Evolutionary conservation across 176 grass and related monocot species (phyloP).

Genomic region (Musa acuminata): DNA sequence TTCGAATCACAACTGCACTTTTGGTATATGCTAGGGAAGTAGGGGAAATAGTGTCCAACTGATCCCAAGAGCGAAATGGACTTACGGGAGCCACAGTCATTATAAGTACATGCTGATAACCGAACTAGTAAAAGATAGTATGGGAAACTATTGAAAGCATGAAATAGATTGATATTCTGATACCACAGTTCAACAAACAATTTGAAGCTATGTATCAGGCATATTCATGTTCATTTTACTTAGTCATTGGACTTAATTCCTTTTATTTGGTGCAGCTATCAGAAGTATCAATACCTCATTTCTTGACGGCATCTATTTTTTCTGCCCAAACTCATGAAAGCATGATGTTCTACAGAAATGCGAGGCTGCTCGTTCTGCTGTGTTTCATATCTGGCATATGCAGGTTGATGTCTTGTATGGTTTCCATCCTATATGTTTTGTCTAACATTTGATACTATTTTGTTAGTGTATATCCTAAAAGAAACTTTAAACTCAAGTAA

Average conservation of each 20-base stretch:
- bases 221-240: neutral
- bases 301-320: constrained; percentile 87
- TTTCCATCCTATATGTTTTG: constrained; percentile 1
- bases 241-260: neutral
- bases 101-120: too few species aligned
- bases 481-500: neutral
- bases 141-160: too few species aligned
- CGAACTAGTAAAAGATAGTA: too few species aligned
- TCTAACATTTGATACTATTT: neutral
- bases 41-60: too few species aligned
- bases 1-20: too few species aligned
- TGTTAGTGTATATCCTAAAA: neutral
- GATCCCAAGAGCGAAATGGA: too few species aligned
- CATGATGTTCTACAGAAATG: constrained; percentile 62
- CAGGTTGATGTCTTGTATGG: constrained; percentile 42
- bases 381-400: constrained; percentile 85
- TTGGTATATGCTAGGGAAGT: too few species aligned
- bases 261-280: constrained; percentile 48
- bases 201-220: too few species aligned
- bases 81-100: too few species aligned
- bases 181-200: too few species aligned
- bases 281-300: constrained; percentile 92
- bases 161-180: too few species aligned
- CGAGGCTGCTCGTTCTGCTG: constrained; percentile 64
- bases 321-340: constrained; percentile 67